Evolutionary conservation across 2,329 filamentous ascomycete species (phyloP).

Genomic region (Ophiostoma australiae): DNA sequence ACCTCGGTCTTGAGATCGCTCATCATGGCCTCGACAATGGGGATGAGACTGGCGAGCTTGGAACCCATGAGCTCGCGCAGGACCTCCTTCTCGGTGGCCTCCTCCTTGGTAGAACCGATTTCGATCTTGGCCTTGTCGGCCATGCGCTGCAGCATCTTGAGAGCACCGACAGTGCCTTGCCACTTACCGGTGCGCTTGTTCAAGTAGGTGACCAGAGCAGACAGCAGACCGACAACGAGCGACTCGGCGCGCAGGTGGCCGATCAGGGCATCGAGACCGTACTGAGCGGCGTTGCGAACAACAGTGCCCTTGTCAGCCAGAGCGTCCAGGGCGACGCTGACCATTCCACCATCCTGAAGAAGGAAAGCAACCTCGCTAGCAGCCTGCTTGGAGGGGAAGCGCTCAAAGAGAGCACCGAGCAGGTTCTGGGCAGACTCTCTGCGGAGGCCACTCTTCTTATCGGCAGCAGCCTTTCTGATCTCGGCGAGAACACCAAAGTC

Average conservation of each 20-base stretch:
- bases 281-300: constrained; percentile 87
- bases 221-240: constrained; percentile 75
- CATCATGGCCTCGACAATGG: constrained; percentile 87
- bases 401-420: constrained; percentile 87
- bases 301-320: constrained; percentile 85
- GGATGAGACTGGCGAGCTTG: constrained; percentile 80
- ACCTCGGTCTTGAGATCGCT: constrained; percentile 90
- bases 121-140: constrained; percentile 89
- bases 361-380: constrained; percentile 77
- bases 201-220: constrained; percentile 69
- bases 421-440: constrained; percentile 94
- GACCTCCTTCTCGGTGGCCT: constrained; percentile 81
- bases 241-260: constrained; percentile 73
- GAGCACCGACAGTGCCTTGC: constrained; percentile 89
- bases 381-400: constrained; percentile 71
- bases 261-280: constrained; percentile 87
- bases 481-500: constrained; percentile 52
- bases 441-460: constrained; percentile 86
- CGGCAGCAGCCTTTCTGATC: constrained; percentile 68
- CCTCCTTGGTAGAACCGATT: constrained; percentile 70
- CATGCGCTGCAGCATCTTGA: constrained; percentile 82
- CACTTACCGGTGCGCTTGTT: constrained; percentile 85
- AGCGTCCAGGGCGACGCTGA: constrained; percentile 72
- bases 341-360: constrained; percentile 69
- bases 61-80: constrained; percentile 86